Evolutionary conservation across 441 rosid genomes (phyloP).

Genomic region (Jatropha multifida): DNA sequence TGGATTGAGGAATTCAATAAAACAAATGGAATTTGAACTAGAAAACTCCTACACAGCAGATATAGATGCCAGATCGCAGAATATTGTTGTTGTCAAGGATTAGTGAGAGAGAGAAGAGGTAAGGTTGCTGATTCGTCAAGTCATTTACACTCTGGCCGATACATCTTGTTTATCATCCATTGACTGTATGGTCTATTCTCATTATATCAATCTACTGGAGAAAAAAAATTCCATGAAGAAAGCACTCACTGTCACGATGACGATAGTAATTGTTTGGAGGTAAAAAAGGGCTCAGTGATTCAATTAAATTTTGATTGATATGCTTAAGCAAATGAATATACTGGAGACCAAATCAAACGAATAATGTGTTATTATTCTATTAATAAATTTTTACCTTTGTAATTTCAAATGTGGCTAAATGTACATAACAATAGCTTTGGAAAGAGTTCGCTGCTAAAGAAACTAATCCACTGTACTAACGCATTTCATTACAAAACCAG

Average conservation of each 20-base stretch:
- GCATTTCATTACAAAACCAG: not conserved
- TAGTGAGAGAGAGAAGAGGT: conserved; percentile 21
- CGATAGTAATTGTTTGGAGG: too few species aligned
- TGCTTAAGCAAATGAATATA: not conserved
- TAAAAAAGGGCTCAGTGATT: too few species aligned
- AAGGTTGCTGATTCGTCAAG: not conserved
- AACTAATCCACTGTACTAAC: not conserved
- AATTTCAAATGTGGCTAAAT: not conserved
- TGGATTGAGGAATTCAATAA: conserved; percentile 42
- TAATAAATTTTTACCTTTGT: not conserved
- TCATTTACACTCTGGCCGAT: not conserved
- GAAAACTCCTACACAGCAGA: conserved; percentile 34
- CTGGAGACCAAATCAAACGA: not conserved
- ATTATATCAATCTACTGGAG: not conserved
- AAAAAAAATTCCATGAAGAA: not conserved
- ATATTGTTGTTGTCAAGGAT: conserved; percentile 37
- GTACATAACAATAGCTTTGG: not conserved
- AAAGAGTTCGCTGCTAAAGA: not conserved
- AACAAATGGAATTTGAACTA: conserved; percentile 45
- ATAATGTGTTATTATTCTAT: not conserved
- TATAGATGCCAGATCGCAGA: conserved; percentile 48
- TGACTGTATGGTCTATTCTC: not conserved
- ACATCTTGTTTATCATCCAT: not conserved
- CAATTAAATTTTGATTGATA: not conserved
- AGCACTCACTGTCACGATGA: too few species aligned